phyloP scores from a whole-genome alignment of 805 yeast genomes.

The Starmera caribaea region DNA sequence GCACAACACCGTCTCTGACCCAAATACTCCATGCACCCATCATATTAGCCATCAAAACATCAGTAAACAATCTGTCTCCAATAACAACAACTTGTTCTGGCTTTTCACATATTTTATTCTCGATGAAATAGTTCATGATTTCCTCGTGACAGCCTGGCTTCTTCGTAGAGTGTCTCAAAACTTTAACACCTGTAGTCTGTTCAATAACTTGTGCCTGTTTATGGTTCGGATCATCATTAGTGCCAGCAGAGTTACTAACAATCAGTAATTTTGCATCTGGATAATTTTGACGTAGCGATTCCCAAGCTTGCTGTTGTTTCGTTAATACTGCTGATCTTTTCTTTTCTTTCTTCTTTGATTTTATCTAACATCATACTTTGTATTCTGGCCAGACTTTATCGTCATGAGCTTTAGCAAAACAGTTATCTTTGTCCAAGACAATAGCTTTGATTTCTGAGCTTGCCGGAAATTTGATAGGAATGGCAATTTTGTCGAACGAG shows the following conservation, averaged over 20 bases:
- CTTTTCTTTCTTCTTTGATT: too few relatives aligned
- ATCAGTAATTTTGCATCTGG: constrained; percentile 60
- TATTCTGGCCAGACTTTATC: constrained; percentile 76
- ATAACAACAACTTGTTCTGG: constrained; percentile 71
- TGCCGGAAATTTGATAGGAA: constrained; percentile 36
- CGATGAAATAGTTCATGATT: constrained; percentile 47
- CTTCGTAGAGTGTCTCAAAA: constrained; percentile 62
- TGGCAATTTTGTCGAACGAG: constrained; percentile 49
- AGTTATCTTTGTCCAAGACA: constrained; percentile 90
- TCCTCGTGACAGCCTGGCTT: constrained; percentile 77
- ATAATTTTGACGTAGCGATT: constrained; percentile 38
- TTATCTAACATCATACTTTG: too few relatives aligned
- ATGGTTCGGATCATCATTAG: constrained; percentile 56
- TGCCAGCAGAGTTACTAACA: constrained; percentile 92
- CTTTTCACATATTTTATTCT: constrained; percentile 28
- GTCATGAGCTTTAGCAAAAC: constrained; percentile 80
- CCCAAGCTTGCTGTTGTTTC: constrained; percentile 50
- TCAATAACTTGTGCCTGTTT: constrained; percentile 57
- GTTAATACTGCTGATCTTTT: too few relatives aligned
- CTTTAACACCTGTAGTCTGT: constrained; percentile 53
- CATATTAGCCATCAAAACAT: constrained; percentile 85
- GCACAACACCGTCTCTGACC: constrained; percentile 68
- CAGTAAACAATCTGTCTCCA: constrained; percentile 90
- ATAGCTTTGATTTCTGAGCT: constrained; percentile 47
- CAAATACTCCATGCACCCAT: constrained; percentile 86